Conservation (phyloP, 1,284 basidiomycete genomes). For the Ganoderma leucocontextum region DNA sequence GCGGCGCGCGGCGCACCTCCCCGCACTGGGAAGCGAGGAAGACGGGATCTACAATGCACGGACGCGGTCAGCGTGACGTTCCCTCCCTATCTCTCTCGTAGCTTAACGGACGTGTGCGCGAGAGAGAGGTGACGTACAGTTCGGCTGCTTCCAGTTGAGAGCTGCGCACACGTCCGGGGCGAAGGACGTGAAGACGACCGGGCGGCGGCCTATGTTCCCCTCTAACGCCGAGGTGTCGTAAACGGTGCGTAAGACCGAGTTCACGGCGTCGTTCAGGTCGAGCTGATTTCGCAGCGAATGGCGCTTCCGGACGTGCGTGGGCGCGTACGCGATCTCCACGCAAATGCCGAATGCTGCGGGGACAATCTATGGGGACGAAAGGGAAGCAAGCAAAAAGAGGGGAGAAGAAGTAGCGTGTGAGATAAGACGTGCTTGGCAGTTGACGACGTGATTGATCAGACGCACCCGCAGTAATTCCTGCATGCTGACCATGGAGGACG, state of each 20-base stretch:
- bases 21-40: conserved; percentile 94
- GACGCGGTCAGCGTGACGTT: conserved; percentile 15
- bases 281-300: conserved; percentile 58
- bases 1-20: conserved; percentile 52
- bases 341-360: conserved; percentile 80
- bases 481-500: conserved; percentile 73
- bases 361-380: conserved; percentile 58
- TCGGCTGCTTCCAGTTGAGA: conserved; percentile 99
- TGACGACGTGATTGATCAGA: conserved; percentile 12
- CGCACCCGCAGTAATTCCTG: conserved; percentile 76
- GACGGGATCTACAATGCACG: conserved; percentile 80
- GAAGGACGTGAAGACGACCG: conserved; percentile 89
- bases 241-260: conserved; percentile 83
- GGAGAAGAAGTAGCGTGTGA: conserved; percentile 4
- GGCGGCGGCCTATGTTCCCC: conserved; percentile 62
- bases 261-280: conserved; percentile 84
- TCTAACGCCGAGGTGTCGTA: conserved; percentile 71
- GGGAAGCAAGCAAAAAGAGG: conserved; percentile 22
- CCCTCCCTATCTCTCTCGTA: background rate
- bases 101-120: conserved; percentile 11
- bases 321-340: conserved; percentile 82
- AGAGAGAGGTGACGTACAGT: conserved; percentile 66
- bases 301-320: conserved; percentile 50
- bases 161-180: conserved; percentile 88
- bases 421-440: conserved; percentile 7